Conservation (phyloP, 2,329 filamentous ascomycete species). For the Cercospora canescens region DNA sequence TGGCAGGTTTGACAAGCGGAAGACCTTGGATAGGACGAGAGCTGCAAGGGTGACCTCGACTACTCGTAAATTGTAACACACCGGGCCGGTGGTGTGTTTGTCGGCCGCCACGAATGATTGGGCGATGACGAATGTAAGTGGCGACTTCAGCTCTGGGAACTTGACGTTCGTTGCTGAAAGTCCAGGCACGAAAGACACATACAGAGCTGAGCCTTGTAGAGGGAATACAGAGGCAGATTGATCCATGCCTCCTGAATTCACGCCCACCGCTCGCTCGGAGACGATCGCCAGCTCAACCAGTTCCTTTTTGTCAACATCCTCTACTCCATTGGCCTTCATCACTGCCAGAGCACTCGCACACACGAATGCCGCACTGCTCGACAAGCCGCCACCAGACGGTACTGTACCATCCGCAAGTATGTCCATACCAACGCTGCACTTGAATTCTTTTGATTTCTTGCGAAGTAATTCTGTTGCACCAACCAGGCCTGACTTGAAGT, state of each 20-base stretch:
- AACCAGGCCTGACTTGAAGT: conserved; percentile 89
- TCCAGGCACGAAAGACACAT: conserved; percentile 82
- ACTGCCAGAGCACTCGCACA: conserved; percentile 87
- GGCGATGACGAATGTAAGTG: conserved; percentile 88
- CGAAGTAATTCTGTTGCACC: conserved; percentile 78
- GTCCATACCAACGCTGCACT: conserved; percentile 76
- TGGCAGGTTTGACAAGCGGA: conserved; percentile 64
- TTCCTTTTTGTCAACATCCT: conserved; percentile 82
- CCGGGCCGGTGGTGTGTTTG: conserved; percentile 89
- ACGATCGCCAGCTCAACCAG: conserved; percentile 91
- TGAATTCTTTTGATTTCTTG: conserved; percentile 60
- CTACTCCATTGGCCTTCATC: conserved; percentile 79
- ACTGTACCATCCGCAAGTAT: conserved; percentile 90
- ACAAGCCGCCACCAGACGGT: conserved; percentile 86
- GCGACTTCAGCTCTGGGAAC: conserved; percentile 78
- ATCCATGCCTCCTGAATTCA: conserved; percentile 98
- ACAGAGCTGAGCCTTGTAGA: conserved; percentile 78
- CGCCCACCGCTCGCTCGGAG: conserved; percentile 88
- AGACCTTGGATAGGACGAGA: conserved; percentile 60
- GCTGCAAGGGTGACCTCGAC: conserved; percentile 94
- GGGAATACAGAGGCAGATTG: conserved; percentile 96
- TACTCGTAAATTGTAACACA: conserved; percentile 95
- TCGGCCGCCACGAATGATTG: conserved; percentile 93
- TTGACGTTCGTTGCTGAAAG: conserved; percentile 75
- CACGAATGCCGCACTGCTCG: conserved; percentile 91